Conservation (phyloP, 306 rosid species). For the Gynostemma pentaphyllum region DNA sequence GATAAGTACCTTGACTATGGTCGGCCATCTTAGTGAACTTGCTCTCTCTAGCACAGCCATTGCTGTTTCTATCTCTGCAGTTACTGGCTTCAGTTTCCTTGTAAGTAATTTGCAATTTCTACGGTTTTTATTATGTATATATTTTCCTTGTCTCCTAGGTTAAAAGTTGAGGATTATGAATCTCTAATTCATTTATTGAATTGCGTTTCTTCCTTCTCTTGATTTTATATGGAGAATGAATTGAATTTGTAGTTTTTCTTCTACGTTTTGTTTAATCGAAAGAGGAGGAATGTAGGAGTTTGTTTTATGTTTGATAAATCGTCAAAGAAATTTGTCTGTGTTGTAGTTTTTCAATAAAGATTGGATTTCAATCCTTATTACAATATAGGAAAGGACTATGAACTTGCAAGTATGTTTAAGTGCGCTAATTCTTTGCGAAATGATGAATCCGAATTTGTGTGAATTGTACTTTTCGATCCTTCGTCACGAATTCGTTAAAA, state of each 20-base stretch:
- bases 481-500: not conserved
- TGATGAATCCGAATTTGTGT: not conserved
- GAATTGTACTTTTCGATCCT: not conserved
- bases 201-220: not conserved
- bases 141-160: not conserved
- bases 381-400: not conserved
- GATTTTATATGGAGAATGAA: not conserved
- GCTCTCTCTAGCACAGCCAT: conserved; percentile 55
- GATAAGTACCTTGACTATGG: conserved; percentile 35
- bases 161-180: too few species aligned
- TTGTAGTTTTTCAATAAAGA: not conserved
- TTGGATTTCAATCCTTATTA: not conserved
- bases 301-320: not conserved
- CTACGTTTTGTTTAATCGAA: not conserved
- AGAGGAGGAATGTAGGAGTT: not conserved
- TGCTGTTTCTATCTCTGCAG: conserved; percentile 40
- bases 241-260: not conserved
- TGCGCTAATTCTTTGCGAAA: not conserved
- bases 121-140: not conserved
- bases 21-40: conserved; percentile 54
- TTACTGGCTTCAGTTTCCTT: conserved; percentile 42
- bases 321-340: not conserved
- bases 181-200: too few species aligned
- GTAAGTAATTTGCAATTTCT: conserved; percentile 20
- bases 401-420: not conserved